phyloP scores from a whole-genome alignment of 2,329 filamentous ascomycete genomes.

The Colletotrichum sp. region DNA sequence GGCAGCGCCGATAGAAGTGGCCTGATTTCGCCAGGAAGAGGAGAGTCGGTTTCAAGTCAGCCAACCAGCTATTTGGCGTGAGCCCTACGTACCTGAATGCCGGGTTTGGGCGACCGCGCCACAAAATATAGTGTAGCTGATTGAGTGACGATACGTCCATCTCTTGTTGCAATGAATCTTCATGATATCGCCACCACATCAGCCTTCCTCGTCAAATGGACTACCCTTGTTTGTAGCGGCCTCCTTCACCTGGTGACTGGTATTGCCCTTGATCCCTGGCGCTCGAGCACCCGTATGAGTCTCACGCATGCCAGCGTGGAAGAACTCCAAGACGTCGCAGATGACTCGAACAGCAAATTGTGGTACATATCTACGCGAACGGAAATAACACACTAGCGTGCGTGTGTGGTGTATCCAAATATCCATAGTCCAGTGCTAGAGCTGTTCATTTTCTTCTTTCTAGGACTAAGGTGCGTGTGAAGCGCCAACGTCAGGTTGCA shows the following conservation, averaged over 20 bases:
- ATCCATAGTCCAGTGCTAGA: background rate
- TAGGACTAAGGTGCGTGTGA: background rate
- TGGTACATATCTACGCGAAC: background rate
- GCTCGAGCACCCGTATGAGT: background rate
- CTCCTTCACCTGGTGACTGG: background rate
- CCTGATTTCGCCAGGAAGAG: background rate
- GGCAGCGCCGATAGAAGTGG: background rate
- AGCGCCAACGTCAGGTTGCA: background rate
- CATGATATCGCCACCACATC: background rate
- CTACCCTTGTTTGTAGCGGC: background rate
- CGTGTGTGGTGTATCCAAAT: background rate
- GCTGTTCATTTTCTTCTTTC: background rate
- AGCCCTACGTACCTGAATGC: background rate
- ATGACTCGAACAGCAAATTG: background rate
- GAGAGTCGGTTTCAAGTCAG: background rate
- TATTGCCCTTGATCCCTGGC: background rate
- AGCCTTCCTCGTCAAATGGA: background rate
- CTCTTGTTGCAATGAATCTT: background rate
- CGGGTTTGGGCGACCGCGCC: background rate
- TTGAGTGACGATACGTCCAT: background rate
- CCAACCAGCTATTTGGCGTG: background rate
- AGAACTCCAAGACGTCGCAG: background rate
- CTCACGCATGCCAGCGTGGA: background rate
- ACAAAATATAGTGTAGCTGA: background rate
- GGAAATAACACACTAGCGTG: background rate